Conservation (phyloP, 2,329 filamentous ascomycete species). For the Chalaropsis ovoidea region DNA sequence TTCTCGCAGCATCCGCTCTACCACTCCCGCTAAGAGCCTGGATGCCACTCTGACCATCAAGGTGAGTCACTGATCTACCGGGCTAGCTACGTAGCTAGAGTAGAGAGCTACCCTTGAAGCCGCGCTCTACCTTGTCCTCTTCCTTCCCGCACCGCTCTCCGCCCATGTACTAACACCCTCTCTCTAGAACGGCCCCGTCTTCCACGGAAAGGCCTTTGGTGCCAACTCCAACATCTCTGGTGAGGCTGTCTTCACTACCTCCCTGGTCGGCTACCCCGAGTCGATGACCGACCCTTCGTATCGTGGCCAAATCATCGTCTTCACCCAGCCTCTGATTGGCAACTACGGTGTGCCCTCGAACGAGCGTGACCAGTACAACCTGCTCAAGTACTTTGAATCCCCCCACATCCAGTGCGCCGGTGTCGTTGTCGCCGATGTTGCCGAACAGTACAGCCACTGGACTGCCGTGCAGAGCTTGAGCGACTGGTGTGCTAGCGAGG, state of each 20-base stretch:
- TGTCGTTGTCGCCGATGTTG: constrained; percentile 91
- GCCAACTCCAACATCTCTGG: constrained; percentile 94
- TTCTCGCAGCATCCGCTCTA: constrained; percentile 21
- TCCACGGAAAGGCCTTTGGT: constrained; percentile 92
- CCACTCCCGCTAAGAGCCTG: constrained; percentile 39
- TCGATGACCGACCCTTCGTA: constrained; percentile 83
- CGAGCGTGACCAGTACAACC: constrained; percentile 73
- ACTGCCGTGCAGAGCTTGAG: constrained; percentile 89
- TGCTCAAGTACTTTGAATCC: constrained; percentile 96
- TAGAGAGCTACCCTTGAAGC: too few relatives aligned
- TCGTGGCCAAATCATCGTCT: constrained; percentile 91
- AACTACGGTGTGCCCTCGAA: constrained; percentile 95
- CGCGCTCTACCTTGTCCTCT: background rate
- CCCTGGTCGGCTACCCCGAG: constrained; percentile 94
- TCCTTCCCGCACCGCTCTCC: background rate
- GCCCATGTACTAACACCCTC: constrained; percentile 26
- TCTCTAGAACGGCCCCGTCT: constrained; percentile 76
- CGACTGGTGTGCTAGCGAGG: constrained; percentile 92
- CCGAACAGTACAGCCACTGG: constrained; percentile 94
- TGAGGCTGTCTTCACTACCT: constrained; percentile 97
- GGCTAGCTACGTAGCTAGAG: too few relatives aligned
- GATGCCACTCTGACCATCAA: constrained; percentile 91
- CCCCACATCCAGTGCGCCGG: constrained; percentile 94
- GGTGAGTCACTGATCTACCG: constrained; percentile 37
- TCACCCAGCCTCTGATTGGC: constrained; percentile 94